Base-by-base conservation (phyloP, 2,329 filamentous ascomycete genomes). In the Aspergillus ochraceus region DNA sequence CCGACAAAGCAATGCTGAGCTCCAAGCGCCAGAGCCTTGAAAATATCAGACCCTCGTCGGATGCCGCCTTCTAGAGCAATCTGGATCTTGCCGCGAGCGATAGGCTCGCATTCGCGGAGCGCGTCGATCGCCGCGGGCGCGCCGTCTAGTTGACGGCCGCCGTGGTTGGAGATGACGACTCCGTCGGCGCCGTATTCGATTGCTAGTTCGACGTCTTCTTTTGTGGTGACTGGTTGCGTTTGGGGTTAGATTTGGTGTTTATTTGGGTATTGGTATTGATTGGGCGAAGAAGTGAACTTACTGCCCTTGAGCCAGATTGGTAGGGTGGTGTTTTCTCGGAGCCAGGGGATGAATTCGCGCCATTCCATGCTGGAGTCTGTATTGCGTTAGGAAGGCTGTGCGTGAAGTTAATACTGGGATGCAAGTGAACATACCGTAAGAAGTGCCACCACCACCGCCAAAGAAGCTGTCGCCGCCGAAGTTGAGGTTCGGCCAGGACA, bases 321-420 rank as follows among this genome's bases (percentile, higher is more conserved):
- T 68, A 83, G 74, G 42, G 73, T 78, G 0, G 80, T 82, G 49
- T 78, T 70, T 6, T 69, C 70, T 17, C 78, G 71, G 52, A 84
- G 63, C 77, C 79, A 84, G 0, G 74, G 71, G 46, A 84, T 79
- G 19, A 78, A 76, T 2, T 71, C 66, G 17, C 78, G 77, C 82
- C 82, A 85, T 52, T 77, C 75, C 47, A 76, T 65, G 3, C 68
- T 69, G 8, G 71, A 57, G 57, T 77, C 75, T 68, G 63, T 58
- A 6, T 17, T 47, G 46, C 39, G 10, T 52, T 46, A 17, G 3
- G 6, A 51, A 22, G 6, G 19, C 5, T 49, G n/a, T 22, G n/a
- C 30, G 6, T 12, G 32, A 5, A 17, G 14, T 17, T 12, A 10
- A 14, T 14, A 39, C 2, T 30, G 29, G 8, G 6, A 30, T 39